Percentiles rank a stretch among this genome's conserved stretches.
These are phyloP conservation scores for Beauveria caledonica DNA, from an alignment of 2,329 filamentous ascomycete genomes.

Conservation along the genomic window DNA sequence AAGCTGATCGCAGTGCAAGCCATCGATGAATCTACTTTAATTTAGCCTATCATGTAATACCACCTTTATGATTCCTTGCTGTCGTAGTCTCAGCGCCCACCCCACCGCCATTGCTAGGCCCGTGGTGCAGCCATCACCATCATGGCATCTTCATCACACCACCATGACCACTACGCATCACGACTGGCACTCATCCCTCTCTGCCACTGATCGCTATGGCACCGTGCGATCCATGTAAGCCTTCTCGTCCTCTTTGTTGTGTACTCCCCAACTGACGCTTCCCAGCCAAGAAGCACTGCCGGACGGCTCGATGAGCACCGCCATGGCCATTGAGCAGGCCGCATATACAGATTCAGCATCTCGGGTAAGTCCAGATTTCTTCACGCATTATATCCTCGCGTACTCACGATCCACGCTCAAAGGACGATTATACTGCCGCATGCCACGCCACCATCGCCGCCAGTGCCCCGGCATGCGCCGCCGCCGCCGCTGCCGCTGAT, in stretches of 20 bases:
- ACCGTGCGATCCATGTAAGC: constrained; percentile 19
- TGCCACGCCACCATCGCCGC: constrained; percentile 21
- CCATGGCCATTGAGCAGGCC: constrained; percentile 57
- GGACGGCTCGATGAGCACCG: constrained; percentile 30
- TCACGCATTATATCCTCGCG: background rate
- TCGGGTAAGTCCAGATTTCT: constrained; percentile 36
- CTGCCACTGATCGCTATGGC: constrained; percentile 7
- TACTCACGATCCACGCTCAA: background rate
- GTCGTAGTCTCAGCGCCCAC: background rate
- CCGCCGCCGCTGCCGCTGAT: background rate
- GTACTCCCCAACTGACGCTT: background rate
- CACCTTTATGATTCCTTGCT: too few relatives aligned
- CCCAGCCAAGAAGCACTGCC: constrained; percentile 24
- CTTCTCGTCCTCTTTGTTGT: background rate
- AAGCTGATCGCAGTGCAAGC: too few relatives aligned
- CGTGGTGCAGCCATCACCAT: background rate
- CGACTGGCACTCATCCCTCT: constrained; percentile 8
- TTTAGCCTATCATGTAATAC: too few relatives aligned
- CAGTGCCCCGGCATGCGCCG: constrained; percentile 12
- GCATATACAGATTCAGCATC: constrained; percentile 52
- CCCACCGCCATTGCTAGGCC: background rate
- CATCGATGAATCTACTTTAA: too few relatives aligned
- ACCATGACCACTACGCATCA: constrained; percentile 4
- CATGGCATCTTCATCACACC: background rate
- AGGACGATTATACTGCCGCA: constrained; percentile 52